Conservation (phyloP, 495 filamentous ascomycete genomes). For the Bryoglossum gracile region DNA sequence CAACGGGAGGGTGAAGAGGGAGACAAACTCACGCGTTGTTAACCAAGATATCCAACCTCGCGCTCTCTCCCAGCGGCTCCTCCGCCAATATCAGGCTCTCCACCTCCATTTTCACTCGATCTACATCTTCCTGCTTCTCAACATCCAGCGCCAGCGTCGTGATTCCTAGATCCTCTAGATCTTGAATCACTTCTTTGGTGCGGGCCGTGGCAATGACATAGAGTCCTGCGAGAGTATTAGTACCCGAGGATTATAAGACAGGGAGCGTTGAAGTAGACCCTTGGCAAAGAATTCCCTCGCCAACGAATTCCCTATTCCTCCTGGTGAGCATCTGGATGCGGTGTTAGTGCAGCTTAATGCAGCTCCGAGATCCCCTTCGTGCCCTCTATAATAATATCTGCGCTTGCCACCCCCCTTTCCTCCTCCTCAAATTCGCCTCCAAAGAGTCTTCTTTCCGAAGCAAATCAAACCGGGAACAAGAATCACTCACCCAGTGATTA, state of each 20-base stretch:
- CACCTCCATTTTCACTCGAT: constrained; percentile 37
- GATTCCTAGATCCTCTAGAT: constrained; percentile 40
- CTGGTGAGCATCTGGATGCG: constrained; percentile 44
- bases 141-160: constrained; percentile 43
- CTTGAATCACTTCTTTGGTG: constrained; percentile 35
- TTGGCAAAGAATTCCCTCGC: constrained; percentile 40
- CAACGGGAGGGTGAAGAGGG: neutral
- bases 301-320: constrained; percentile 44
- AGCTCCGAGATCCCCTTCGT: too few species aligned
- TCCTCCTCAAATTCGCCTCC: too few species aligned
- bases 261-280: too few species aligned
- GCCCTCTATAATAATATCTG: too few species aligned
- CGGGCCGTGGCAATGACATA: constrained; percentile 47
- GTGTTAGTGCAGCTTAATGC: too few species aligned
- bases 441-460: too few species aligned
- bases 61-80: constrained; percentile 39
- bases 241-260: too few species aligned
- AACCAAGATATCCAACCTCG: constrained; percentile 55
- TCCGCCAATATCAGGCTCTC: constrained; percentile 38
- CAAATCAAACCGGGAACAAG: too few species aligned
- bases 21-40: constrained; percentile 51
- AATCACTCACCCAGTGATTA: constrained; percentile 49
- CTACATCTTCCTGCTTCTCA: constrained; percentile 43
- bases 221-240: too few species aligned
- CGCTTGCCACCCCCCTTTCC: too few species aligned